Base-by-base conservation (phyloP, 139 green algal species). In the Axilococcus clingmanii region DNA sequence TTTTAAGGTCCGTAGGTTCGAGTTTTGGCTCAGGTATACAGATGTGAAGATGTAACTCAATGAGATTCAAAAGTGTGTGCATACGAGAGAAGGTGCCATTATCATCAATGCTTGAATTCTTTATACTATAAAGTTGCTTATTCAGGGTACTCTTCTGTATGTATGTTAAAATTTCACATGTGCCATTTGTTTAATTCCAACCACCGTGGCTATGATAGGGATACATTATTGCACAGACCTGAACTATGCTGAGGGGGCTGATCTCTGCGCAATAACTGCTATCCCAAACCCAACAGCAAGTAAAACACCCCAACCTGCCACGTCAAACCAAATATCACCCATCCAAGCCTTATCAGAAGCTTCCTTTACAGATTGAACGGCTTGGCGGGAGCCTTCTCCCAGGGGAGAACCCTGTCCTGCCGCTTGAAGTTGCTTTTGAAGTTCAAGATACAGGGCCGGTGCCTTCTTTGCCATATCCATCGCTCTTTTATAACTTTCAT, bases 381-480 rank as follows among this genome's bases (percentile, higher is more conserved):
- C 56, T 5, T 34, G 17, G 19, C 41, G 6, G 68, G 47, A n/a
- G 45, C 63, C 50, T 63, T 35, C 47, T 68, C 53, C 48, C 12
- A 40, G 28, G 35, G 48, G 25, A 12, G 23, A 29, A 38, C 40
- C 36, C 40, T 15, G 35, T 33, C 19, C 58, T 52, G 32, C 42
- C 33, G 59, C 43, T 7, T 42, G 54, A 44, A 86, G 56, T 68
- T 95, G 86, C 44, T 73, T 63, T 71, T 95, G 87, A 34, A 96
- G 83, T 70, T 94, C 83, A 33, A 77, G 67, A 65, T 95, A 89
- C 34, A 94, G 79, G 33, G 85, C 71, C 1, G 83, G 88, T 48
- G 87, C 86, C 75, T 96, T 95, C 1, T 72, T 57, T 23, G 78
- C 88, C 82, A 97, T 95, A 45, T 96, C 87, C 36, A 96, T 66